These are phyloP conservation scores for Botrytis fragariae DNA, from an alignment of 2,329 filamentous ascomycete genomes.

Conservation along the genomic window DNA sequence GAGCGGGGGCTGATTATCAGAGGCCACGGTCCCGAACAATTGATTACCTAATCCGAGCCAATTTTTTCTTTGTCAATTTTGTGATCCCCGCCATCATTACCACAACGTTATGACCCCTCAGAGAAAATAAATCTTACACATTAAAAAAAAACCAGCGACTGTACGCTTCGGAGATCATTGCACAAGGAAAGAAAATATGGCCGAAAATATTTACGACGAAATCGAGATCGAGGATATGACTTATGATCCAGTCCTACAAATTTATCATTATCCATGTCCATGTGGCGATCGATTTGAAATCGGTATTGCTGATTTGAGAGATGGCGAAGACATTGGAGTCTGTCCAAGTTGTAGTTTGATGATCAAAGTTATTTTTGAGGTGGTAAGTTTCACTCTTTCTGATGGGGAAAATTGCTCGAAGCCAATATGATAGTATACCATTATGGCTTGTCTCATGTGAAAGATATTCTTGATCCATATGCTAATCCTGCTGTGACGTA, in stretches of 20 bases:
- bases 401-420: not conserved
- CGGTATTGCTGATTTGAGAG: conserved; percentile 75
- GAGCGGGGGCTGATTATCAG: not conserved
- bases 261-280: conserved; percentile 95
- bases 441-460: not conserved
- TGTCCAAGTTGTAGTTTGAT: conserved; percentile 97
- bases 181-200: not conserved
- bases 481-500: conserved; percentile 33
- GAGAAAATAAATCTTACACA: not conserved
- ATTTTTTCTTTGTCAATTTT: conserved; percentile 14
- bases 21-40: not conserved
- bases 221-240: conserved; percentile 99
- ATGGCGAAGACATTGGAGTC: conserved; percentile 91
- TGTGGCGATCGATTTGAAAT: conserved; percentile 98
- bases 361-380: conserved; percentile 91
- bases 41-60: not conserved
- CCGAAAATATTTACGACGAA: conserved; percentile 82
- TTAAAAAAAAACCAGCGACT: not conserved
- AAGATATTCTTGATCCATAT: not conserved
- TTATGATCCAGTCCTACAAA: conserved; percentile 74
- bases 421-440: not conserved
- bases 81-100: not conserved
- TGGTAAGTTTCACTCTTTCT: conserved; percentile 50
- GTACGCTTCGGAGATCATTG: not conserved
- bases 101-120: not conserved